These are phyloP conservation scores for Chaetoceros muelleri DNA, from an alignment of 108 stramenopile species.

Conservation along the genomic window DNA sequence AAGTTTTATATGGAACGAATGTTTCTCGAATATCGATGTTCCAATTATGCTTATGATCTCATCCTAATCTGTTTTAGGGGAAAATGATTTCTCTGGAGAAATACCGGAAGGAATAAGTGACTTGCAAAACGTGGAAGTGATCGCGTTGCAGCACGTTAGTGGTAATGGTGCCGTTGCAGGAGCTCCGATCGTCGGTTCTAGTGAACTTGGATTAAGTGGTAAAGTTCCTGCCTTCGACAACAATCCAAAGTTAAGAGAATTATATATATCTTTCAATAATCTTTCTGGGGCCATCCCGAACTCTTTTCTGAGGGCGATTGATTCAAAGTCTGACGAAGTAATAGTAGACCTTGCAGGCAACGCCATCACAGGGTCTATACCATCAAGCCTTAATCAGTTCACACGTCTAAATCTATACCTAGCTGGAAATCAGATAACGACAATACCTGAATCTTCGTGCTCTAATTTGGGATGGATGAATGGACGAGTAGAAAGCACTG, in stretches of 20 bases:
- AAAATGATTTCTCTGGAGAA: conserved; percentile 31
- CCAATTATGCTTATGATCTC: neutral
- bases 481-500: conserved; percentile 31
- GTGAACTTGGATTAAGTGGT: conserved; percentile 19
- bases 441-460: conserved; percentile 44
- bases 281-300: conserved; percentile 28
- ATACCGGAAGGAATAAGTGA: conserved; percentile 10
- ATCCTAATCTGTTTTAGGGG: too few relatives aligned
- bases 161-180: neutral
- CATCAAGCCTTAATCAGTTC: conserved; percentile 9
- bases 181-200: conserved; percentile 14
- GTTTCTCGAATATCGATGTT: neutral
- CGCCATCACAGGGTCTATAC: conserved; percentile 8
- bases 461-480: conserved; percentile 54
- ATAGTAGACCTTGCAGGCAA: conserved; percentile 24
- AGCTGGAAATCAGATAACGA: conserved; percentile 53
- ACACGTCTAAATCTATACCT: conserved; percentile 26
- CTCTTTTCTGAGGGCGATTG: conserved; percentile 8
- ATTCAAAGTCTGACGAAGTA: conserved; percentile 13
- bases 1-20: too few relatives aligned
- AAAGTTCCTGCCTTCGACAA: conserved; percentile 20
- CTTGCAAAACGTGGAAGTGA: conserved; percentile 2
- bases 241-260: conserved; percentile 19
- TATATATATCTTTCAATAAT: conserved; percentile 44
- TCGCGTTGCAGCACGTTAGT: neutral